Evolutionary conservation across 768 basidiomycete genomes (phyloP), one percentile per base, ranked within the genome.

Genomic region (Agrocybe praecox): DNA sequence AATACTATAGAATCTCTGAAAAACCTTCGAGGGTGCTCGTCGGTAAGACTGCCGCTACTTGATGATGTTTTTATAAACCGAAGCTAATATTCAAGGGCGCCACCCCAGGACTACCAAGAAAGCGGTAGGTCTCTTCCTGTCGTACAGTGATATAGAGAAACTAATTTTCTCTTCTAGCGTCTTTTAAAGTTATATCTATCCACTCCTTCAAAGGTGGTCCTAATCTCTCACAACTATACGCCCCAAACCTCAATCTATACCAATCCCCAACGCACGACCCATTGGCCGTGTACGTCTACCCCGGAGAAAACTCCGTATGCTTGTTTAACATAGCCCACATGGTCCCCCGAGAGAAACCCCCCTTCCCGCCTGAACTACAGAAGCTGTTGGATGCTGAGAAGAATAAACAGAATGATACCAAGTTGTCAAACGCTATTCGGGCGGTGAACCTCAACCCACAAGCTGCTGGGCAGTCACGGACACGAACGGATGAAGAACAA

Each of bases 51-150:
- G 9, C 9, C 9, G 26, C 5, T 29, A 29, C n/a, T n/a, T n/a
- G n/a, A 29, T 29, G 5, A 29, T 29, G 26, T 29, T 29, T 9
- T 29, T 5, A 9, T 29, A 4, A 29, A 29, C 26, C 9, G 26
- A 9, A 29, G 26, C 26, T 29, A 9, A 29, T n/a, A n/a, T 29
- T 29, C 9, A 29, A 9, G 26, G 26, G 26, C 26, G 4, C 26
- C 26, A 44, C 29, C 4, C 18, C 47, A 92, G 89, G 90, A 92
- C 67, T 91, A 85, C 65, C 86, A 85, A 62, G 87, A 91, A 63
- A 90, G 88, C 68, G 79, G 90, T 90, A 66, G 66, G 86, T 65
- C 15, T n/a, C 11, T 18, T 12, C 5, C 29, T 44, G 24, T 40
- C 36, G 5, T 40, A 15, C 26, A 29, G 4, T 40, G 36, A 22